A percentile compares a stretch with the other conserved stretches of the same genome.
phyloP scores from a whole-genome alignment of 768 basidiomycete species.

The Russula sp. region DNA sequence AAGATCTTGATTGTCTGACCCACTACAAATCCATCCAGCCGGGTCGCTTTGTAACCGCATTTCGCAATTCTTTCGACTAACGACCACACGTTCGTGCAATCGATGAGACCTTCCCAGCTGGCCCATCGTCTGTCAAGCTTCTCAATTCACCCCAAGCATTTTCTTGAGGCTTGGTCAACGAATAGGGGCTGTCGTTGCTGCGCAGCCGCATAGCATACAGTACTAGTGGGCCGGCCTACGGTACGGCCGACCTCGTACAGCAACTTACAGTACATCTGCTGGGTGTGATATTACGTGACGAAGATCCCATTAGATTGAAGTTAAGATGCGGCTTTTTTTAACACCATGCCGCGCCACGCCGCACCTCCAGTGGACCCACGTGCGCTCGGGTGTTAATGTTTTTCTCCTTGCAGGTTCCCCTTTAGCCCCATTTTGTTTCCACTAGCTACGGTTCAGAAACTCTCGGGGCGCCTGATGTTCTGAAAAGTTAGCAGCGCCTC shows the following conservation, averaged over 20 bases:
- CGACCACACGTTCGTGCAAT: background rate
- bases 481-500: background rate
- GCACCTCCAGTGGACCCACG: background rate
- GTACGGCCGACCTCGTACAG: no score
- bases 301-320: no score
- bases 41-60: background rate
- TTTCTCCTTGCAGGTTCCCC: background rate
- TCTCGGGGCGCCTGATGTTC: background rate
- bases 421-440: slow-evolving; percentile 1
- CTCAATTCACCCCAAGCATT: no score
- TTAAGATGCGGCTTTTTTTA: no score
- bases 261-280: no score
- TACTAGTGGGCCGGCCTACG: background rate
- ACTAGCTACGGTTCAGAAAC: background rate
- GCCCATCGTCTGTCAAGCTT: background rate
- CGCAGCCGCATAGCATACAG: background rate
- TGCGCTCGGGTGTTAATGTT: background rate
- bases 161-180: no score
- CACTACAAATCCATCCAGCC: background rate
- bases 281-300: background rate
- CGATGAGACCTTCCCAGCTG: slow-evolving; percentile 2
- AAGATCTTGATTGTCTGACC: no score
- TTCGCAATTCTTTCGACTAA: background rate
- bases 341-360: background rate
- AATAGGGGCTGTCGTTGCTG: background rate